Conservation (phyloP, 2,329 filamentous ascomycete species). For the Coleophoma cylindrospora region DNA sequence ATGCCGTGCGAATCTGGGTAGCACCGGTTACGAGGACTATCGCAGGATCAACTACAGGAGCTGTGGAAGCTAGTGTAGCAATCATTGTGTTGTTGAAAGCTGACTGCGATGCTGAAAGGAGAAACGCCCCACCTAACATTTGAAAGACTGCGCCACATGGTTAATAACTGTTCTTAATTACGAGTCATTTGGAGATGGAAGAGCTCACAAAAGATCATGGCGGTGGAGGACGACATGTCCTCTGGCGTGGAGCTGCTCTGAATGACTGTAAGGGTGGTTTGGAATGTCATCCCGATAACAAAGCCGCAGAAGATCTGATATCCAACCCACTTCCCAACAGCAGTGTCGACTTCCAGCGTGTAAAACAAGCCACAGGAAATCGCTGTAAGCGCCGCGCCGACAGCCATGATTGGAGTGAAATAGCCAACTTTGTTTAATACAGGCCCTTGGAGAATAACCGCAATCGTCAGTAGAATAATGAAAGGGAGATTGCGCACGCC, state of each 20-base stretch:
- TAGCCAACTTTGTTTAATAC: constrained; percentile 1
- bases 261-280: constrained; percentile 40
- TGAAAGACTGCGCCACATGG: constrained; percentile 39
- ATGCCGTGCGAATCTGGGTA: constrained; percentile 48
- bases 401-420: constrained; percentile 3
- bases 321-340: constrained; percentile 1
- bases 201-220: constrained; percentile 5
- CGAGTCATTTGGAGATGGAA: not conserved
- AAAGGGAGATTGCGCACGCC: constrained; percentile 32
- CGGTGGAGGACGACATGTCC: constrained; percentile 5
- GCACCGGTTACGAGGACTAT: constrained; percentile 37
- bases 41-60: constrained; percentile 30
- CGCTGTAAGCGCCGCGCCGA: not conserved
- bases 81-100: constrained; percentile 39
- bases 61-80: constrained; percentile 23
- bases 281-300: constrained; percentile 37
- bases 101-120: constrained; percentile 39
- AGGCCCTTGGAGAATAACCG: constrained; percentile 14
- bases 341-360: not conserved
- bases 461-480: constrained; percentile 33
- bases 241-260: constrained; percentile 20
- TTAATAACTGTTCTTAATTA: not conserved
- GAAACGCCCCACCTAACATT: constrained; percentile 40
- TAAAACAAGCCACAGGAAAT: constrained; percentile 1
- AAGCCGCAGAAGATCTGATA: constrained; percentile 46